A percentile compares a stretch with the other conserved stretches of the same genome.
Evolutionary conservation across 2,329 filamentous ascomycete genomes (phyloP).

Genomic region (Aspergillus aculeatinus): DNA sequence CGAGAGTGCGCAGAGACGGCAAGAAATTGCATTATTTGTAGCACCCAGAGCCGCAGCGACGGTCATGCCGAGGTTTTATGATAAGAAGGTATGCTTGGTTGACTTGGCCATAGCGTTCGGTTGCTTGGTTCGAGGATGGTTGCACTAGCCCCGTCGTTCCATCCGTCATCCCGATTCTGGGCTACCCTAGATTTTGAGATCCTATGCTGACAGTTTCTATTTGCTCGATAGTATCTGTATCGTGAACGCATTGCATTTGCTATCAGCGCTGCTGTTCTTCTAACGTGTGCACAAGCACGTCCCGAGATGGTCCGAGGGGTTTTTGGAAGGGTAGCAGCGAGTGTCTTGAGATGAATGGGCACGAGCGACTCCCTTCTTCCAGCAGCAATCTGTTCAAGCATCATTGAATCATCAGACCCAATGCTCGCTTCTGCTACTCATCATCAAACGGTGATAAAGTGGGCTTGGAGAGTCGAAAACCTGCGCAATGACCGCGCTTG

Average conservation of each 20-base stretch:
- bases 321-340: slow-evolving; percentile 56
- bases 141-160: slow-evolving; percentile 19
- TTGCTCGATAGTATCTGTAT: slow-evolving; percentile 58
- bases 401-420: background rate
- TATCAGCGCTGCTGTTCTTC: slow-evolving; percentile 66
- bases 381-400: background rate
- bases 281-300: slow-evolving; percentile 65
- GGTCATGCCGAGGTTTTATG: slow-evolving; percentile 69
- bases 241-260: slow-evolving; percentile 67
- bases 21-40: slow-evolving; percentile 78
- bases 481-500: no score
- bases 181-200: slow-evolving; percentile 12
- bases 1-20: slow-evolving; percentile 63
- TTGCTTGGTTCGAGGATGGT: slow-evolving; percentile 16
- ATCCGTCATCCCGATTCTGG: slow-evolving; percentile 7
- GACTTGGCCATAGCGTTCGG: slow-evolving; percentile 7
- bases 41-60: slow-evolving; percentile 75
- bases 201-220: slow-evolving; percentile 21
- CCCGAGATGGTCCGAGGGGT: slow-evolving; percentile 65
- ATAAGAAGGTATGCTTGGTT: slow-evolving; percentile 41
- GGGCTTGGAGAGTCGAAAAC: no score
- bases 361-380: background rate
- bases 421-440: no score
- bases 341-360: slow-evolving; percentile 26
- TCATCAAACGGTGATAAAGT: background rate